Evolutionary conservation across 2,329 filamentous ascomycete species (phyloP).

Genomic region (Colletotrichum lentis): DNA sequence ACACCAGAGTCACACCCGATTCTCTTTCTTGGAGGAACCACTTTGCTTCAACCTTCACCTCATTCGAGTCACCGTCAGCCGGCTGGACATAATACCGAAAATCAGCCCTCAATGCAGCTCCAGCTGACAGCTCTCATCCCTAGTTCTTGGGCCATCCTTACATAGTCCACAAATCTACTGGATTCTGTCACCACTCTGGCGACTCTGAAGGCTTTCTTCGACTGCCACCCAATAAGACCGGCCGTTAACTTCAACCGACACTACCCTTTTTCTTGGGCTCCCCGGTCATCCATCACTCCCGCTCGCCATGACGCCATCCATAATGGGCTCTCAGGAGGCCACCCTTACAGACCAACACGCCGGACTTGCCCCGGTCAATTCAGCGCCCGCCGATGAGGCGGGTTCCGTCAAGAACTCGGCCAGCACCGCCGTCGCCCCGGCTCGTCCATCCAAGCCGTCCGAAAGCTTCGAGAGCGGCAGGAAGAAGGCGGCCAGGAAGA

Average conservation of each 20-base stretch:
- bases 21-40: not conserved
- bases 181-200: not conserved
- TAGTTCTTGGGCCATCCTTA: too few species aligned
- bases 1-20: not conserved
- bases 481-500: constrained; percentile 5
- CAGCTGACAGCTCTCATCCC: too few species aligned
- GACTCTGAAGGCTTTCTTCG: not conserved
- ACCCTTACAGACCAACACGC: not conserved
- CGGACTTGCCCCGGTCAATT: not conserved
- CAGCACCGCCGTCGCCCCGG: not conserved
- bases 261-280: not conserved
- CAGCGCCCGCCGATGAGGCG: not conserved
- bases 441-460: not conserved
- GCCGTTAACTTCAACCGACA: too few species aligned
- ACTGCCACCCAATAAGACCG: not conserved
- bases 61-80: not conserved
- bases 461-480: not conserved
- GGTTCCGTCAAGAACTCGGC: not conserved
- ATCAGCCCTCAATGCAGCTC: not conserved
- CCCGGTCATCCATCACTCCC: not conserved
- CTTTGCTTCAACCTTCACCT: not conserved
- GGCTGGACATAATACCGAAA: not conserved
- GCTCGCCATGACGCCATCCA: too few species aligned
- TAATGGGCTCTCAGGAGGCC: not conserved
- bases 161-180: too few species aligned